phyloP scores from a whole-genome alignment of 2,329 filamentous ascomycete species.

The Hypomyces rosellus region DNA sequence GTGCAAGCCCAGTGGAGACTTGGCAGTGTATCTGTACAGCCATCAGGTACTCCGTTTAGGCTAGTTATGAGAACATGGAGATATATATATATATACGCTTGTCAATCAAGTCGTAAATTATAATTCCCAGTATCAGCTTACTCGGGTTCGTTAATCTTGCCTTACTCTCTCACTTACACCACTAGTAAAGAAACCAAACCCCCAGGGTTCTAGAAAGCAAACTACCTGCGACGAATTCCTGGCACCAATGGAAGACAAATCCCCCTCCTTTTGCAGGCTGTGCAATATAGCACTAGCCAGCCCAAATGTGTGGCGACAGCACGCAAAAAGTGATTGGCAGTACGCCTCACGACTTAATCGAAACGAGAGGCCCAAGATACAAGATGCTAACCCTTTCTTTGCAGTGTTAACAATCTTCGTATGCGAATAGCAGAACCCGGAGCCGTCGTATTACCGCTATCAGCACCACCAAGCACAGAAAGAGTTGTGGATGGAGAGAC shows the following conservation, averaged over 20 bases:
- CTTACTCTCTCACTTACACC: not conserved
- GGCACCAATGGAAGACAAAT: slow-evolving; percentile 10
- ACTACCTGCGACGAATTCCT: not conserved
- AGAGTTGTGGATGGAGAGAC: not conserved
- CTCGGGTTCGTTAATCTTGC: not conserved
- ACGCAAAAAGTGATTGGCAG: slow-evolving; percentile 20
- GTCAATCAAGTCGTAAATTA: not conserved
- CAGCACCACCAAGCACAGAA: slow-evolving; percentile 3
- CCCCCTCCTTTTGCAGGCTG: slow-evolving; percentile 16
- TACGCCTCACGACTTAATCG: slow-evolving; percentile 7
- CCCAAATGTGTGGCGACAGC: slow-evolving; percentile 15
- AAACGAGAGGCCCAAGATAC: not conserved
- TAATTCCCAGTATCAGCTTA: not conserved
- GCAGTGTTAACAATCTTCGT: slow-evolving; percentile 20
- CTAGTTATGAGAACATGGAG: not conserved
- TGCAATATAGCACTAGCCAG: slow-evolving; percentile 16
- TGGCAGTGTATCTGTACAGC: not conserved
- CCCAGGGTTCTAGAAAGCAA: slow-evolving; percentile 1
- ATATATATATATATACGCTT: not conserved
- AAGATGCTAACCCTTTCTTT: not conserved
- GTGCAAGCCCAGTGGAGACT: not conserved
- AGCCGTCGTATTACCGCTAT: slow-evolving; percentile 10
- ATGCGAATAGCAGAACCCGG: slow-evolving; percentile 17
- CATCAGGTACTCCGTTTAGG: not conserved
- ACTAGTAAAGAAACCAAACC: not conserved